A percentile compares a stretch with the other conserved stretches of the same genome.
These are phyloP conservation scores for Epichloe hybrida DNA, from an alignment of 2,329 filamentous ascomycete genomes.

Conservation along the genomic window DNA sequence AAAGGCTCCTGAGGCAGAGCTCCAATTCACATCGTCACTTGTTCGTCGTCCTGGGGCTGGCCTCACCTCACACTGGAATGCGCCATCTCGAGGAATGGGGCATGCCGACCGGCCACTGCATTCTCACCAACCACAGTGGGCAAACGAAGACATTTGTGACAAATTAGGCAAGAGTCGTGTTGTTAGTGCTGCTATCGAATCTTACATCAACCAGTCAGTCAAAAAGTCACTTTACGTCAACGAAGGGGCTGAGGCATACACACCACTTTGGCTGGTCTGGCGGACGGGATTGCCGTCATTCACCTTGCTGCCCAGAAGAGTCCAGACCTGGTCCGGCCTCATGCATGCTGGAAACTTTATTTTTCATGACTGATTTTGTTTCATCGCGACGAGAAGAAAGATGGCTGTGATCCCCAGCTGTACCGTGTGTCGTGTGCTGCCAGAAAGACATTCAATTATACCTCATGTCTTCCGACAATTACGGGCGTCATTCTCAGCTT, in stretches of 20 bases:
- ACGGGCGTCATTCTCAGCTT: too few relatives aligned
- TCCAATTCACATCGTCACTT: not conserved
- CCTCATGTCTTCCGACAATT: too few relatives aligned
- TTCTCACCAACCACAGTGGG: not conserved
- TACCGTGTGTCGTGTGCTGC: too few relatives aligned
- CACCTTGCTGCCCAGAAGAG: not conserved
- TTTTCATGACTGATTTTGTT: not conserved
- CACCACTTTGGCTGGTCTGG: not conserved
- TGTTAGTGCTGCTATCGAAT: too few relatives aligned
- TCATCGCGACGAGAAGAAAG: not conserved
- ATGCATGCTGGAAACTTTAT: not conserved
- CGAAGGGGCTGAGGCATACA: not conserved
- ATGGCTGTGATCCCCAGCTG: too few relatives aligned
- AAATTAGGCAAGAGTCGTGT: not conserved
- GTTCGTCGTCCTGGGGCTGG: not conserved
- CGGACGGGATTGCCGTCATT: not conserved
- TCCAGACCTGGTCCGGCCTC: not conserved
- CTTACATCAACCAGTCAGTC: not conserved
- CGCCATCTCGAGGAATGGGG: slow-evolving; percentile 1
- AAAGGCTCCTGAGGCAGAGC: not conserved
- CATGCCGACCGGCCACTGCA: not conserved
- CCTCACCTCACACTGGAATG: slow-evolving; percentile 4
- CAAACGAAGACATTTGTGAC: not conserved
- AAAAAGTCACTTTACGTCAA: not conserved
- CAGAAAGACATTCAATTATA: too few relatives aligned